phyloP scores from a whole-genome alignment of 306 rosid species.

The Trifolium repens region DNA sequence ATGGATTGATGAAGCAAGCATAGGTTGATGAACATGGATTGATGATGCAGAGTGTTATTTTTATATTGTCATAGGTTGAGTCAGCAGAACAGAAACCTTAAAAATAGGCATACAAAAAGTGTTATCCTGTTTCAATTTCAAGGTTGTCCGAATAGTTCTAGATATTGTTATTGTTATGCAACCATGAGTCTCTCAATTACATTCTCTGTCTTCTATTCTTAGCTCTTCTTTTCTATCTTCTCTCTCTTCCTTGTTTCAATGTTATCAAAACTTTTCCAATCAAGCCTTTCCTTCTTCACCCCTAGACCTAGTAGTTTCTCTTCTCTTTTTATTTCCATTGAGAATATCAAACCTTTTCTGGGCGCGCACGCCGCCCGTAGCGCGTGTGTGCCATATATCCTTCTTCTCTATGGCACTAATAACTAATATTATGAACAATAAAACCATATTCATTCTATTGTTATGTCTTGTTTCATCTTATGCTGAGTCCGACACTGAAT shows the following conservation, averaged over 20 bases:
- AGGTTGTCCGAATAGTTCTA: slow-evolving; percentile 55
- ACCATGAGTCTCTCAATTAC: slow-evolving; percentile 30
- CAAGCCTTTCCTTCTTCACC: slow-evolving; percentile 29
- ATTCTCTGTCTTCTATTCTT: slow-evolving; percentile 52
- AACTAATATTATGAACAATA: not conserved
- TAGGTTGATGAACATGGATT: not conserved
- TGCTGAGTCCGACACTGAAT: slow-evolving; percentile 50
- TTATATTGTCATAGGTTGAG: slow-evolving; percentile 16
- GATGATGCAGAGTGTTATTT: not conserved
- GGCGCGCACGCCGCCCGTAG: slow-evolving; percentile 66
- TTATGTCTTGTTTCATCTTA: slow-evolving; percentile 7
- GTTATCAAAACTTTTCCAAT: slow-evolving; percentile 51
- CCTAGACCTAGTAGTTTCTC: slow-evolving; percentile 21
- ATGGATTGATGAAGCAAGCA: not conserved
- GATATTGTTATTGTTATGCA: slow-evolving; percentile 11
- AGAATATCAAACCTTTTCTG: slow-evolving; percentile 38
- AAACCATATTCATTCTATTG: not conserved
- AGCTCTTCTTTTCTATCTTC: slow-evolving; percentile 17
- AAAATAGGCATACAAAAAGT: slow-evolving; percentile 40
- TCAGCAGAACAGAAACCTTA: slow-evolving; percentile 23
- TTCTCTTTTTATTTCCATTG: slow-evolving; percentile 26
- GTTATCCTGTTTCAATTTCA: not conserved
- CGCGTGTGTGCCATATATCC: slow-evolving; percentile 45
- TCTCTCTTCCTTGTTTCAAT: slow-evolving; percentile 29
- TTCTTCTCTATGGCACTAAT: slow-evolving; percentile 48